Evolutionary conservation across 2,329 filamentous ascomycete genomes (phyloP).

Genomic region (Pseudocercospora pini-densiflorae): DNA sequence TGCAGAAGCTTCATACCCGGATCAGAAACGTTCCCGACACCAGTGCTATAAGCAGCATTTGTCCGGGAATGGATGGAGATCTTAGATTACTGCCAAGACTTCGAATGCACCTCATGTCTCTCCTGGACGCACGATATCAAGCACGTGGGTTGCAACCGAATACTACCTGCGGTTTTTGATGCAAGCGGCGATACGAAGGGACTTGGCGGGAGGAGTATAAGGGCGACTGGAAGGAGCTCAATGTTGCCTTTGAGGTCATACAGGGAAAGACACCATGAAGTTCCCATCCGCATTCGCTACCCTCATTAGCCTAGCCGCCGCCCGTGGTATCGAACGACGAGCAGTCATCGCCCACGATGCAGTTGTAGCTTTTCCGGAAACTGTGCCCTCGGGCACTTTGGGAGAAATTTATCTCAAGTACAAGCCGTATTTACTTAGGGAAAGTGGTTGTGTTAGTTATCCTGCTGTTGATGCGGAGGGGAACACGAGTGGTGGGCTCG

Average conservation of each 20-base stretch:
- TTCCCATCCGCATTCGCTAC: not conserved
- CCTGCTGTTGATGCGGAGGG: conserved; percentile 63
- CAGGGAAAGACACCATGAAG: too few species aligned
- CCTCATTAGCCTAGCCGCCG: conserved; percentile 9
- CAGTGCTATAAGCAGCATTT: not conserved
- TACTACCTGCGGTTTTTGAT: not conserved
- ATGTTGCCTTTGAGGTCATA: too few species aligned
- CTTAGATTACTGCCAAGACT: not conserved
- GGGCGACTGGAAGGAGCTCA: too few species aligned
- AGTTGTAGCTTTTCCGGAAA: conserved; percentile 59
- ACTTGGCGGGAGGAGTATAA: too few species aligned
- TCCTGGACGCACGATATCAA: not conserved
- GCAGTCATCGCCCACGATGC: conserved; percentile 51
- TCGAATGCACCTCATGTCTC: conserved; percentile 1
- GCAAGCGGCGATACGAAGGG: too few species aligned
- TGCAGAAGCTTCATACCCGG: not conserved
- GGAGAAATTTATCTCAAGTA: conserved; percentile 60
- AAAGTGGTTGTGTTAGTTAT: conserved; percentile 66
- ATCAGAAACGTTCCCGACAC: not conserved
- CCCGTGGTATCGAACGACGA: conserved; percentile 40
- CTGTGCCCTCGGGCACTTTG: conserved; percentile 53
- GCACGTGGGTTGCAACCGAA: conserved; percentile 5
- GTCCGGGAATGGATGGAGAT: not conserved
- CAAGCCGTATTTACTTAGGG: conserved; percentile 60
- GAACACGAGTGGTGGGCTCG: conserved; percentile 57